These are phyloP conservation scores for Myxozyma sirexii DNA, from an alignment of 805 yeast genomes.

Conservation along the genomic window DNA sequence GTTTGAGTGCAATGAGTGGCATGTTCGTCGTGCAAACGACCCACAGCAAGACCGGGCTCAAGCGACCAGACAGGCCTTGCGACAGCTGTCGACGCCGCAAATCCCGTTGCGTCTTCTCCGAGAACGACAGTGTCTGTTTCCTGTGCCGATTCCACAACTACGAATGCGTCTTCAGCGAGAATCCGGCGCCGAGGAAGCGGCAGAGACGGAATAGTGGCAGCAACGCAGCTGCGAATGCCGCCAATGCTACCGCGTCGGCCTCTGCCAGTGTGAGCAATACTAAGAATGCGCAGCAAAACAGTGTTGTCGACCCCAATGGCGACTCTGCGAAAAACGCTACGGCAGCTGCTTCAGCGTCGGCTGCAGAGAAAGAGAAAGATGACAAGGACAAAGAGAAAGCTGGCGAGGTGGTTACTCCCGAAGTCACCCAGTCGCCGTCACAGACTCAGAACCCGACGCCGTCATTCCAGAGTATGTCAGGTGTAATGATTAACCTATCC, in stretches of 20 bases:
- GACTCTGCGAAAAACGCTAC: background rate
- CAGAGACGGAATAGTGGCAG: constrained; percentile 22
- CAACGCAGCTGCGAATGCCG: constrained; percentile 1
- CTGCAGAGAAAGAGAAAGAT: constrained; percentile 1
- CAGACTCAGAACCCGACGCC: constrained; percentile 16
- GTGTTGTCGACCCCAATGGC: constrained; percentile 1
- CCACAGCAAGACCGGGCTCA: constrained; percentile 33
- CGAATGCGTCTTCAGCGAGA: constrained; percentile 34
- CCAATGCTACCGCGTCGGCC: constrained; percentile 13
- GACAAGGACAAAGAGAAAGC: background rate
- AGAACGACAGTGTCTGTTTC: constrained; percentile 33
- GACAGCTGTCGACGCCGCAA: constrained; percentile 35
- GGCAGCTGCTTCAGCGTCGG: background rate
- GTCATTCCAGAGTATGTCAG: constrained; percentile 27
- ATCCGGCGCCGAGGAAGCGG: constrained; percentile 29
- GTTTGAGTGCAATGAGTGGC: too few species aligned
- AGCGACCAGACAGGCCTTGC: constrained; percentile 35
- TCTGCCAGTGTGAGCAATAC: background rate
- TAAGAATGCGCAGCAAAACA: background rate
- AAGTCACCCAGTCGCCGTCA: constrained; percentile 10
- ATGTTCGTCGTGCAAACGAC: constrained; percentile 35
- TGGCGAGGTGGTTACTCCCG: background rate
- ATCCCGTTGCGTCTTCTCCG: constrained; percentile 34
- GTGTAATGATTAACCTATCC: constrained; percentile 17
- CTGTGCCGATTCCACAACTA: constrained; percentile 35